phyloP scores from a whole-genome alignment of 495 filamentous ascomycete species.

The Xylaria longipes region DNA sequence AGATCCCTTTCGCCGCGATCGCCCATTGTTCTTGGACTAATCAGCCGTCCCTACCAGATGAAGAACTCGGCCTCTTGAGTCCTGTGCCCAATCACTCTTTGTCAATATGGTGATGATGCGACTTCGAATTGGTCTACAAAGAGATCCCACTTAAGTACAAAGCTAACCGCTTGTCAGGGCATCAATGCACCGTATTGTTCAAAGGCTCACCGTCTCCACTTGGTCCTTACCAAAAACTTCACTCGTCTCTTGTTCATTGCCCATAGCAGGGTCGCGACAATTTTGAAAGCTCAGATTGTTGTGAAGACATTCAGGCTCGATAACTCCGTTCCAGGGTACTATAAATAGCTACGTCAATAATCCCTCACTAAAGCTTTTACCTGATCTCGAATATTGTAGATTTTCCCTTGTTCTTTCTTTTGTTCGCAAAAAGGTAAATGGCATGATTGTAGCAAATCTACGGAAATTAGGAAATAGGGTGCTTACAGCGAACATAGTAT shows the following conservation, averaged over 20 bases:
- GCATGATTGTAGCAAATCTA: not conserved
- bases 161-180: not conserved
- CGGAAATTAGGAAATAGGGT: not conserved
- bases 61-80: not conserved
- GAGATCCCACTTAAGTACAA: slow-evolving; percentile 10
- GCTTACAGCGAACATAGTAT: slow-evolving; percentile 54
- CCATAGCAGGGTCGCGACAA: not conserved
- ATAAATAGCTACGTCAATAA: not conserved
- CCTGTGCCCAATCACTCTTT: slow-evolving; percentile 20
- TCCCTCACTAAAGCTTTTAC: not conserved
- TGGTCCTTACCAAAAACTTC: not conserved
- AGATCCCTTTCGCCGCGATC: slow-evolving; percentile 16
- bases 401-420: not conserved
- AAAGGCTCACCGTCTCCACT: slow-evolving; percentile 6
- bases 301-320: slow-evolving; percentile 37
- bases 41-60: not conserved
- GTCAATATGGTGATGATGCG: slow-evolving; percentile 18
- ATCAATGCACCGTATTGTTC: slow-evolving; percentile 5
- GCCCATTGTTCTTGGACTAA: slow-evolving; percentile 33
- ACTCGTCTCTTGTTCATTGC: not conserved
- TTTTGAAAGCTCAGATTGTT: slow-evolving; percentile 28
- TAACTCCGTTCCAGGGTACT: slow-evolving; percentile 38
- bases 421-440: not conserved
- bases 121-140: slow-evolving; percentile 20
- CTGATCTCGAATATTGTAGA: not conserved